A percentile compares a stretch with the other conserved stretches of the same genome.
These are phyloP conservation scores for Aspergillus cejpii DNA, from an alignment of 2,329 filamentous ascomycete species.

Conservation along the genomic window DNA sequence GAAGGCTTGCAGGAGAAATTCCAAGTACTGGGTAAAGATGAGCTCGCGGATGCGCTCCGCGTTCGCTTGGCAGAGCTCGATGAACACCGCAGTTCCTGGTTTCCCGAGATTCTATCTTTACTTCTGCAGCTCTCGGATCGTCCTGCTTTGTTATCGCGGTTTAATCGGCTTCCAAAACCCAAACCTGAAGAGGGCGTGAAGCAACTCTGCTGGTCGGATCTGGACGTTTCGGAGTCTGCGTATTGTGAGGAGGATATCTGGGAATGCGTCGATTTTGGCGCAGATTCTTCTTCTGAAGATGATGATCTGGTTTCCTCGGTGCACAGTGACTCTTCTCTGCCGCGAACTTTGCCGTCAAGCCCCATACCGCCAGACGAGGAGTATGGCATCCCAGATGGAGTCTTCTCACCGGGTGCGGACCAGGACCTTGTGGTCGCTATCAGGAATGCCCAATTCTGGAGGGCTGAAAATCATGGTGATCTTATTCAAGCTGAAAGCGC, in stretches of 20 bases:
- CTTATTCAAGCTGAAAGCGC: constrained; percentile 12
- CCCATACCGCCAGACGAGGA: constrained; percentile 26
- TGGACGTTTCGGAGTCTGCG: constrained; percentile 69
- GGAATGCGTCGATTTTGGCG: constrained; percentile 37
- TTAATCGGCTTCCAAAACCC: constrained; percentile 57
- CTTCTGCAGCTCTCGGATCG: constrained; percentile 75
- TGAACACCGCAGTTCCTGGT: constrained; percentile 54
- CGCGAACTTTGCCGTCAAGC: constrained; percentile 24
- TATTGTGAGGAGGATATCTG: constrained; percentile 44
- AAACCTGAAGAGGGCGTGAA: constrained; percentile 44
- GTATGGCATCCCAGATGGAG: constrained; percentile 30
- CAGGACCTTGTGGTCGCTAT: constrained; percentile 36
- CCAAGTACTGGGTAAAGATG: constrained; percentile 69
- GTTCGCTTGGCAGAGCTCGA: constrained; percentile 55
- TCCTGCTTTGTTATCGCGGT: constrained; percentile 62
- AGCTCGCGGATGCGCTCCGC: constrained; percentile 63
- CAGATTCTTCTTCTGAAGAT: constrained; percentile 30
- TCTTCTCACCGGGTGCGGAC: constrained; percentile 29
- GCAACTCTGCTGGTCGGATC: constrained; percentile 68
- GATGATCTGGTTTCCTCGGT: constrained; percentile 30
- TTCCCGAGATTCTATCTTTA: constrained; percentile 71
- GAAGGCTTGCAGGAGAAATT: constrained; percentile 81
- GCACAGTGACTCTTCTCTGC: constrained; percentile 28
- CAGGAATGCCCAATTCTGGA: constrained; percentile 46
- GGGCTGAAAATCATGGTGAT: constrained; percentile 17